A percentile compares a stretch with the other conserved stretches of the same genome.
These are phyloP conservation scores for Nigrograna mackinnonii DNA, from an alignment of 2,329 filamentous ascomycete species.

Conservation along the genomic window DNA sequence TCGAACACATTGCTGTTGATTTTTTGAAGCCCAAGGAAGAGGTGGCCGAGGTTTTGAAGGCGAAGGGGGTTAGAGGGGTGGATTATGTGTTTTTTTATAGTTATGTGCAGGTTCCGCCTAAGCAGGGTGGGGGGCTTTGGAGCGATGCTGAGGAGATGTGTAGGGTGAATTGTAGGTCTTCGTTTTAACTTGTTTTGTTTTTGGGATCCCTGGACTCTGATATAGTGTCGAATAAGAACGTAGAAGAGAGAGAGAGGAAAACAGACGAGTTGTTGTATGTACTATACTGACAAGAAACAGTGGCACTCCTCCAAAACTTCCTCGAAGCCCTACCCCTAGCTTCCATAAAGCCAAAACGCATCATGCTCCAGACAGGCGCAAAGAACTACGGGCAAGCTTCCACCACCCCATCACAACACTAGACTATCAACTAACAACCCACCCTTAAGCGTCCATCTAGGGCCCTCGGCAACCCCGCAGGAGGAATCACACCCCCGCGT, in stretches of 20 bases:
- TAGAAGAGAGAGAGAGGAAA: too few relatives aligned
- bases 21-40: constrained; percentile 42
- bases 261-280: too few relatives aligned
- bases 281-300: too few relatives aligned
- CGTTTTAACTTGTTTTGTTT: too few relatives aligned
- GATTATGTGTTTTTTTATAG: constrained; percentile 59
- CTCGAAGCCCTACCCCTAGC: constrained; percentile 47
- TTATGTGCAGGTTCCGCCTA: constrained; percentile 56
- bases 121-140: constrained; percentile 50
- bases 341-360: constrained; percentile 48
- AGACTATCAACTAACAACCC: constrained; percentile 1
- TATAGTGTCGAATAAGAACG: too few relatives aligned
- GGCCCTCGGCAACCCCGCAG: constrained; percentile 47
- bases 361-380: constrained; percentile 56
- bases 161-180: constrained; percentile 47
- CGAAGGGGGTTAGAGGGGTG: constrained; percentile 31
- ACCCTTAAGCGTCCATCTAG: constrained; percentile 45
- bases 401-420: not conserved
- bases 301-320: constrained; percentile 52
- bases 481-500: constrained; percentile 52
- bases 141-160: constrained; percentile 55
- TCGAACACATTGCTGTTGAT: constrained; percentile 48
- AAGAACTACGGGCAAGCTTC: constrained; percentile 53
- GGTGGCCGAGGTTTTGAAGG: constrained; percentile 39
- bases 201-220: too few relatives aligned